These are phyloP conservation scores for Cucumis cinereus DNA, from an alignment of 306 rosid genomes.

Conservation along the genomic window DNA sequence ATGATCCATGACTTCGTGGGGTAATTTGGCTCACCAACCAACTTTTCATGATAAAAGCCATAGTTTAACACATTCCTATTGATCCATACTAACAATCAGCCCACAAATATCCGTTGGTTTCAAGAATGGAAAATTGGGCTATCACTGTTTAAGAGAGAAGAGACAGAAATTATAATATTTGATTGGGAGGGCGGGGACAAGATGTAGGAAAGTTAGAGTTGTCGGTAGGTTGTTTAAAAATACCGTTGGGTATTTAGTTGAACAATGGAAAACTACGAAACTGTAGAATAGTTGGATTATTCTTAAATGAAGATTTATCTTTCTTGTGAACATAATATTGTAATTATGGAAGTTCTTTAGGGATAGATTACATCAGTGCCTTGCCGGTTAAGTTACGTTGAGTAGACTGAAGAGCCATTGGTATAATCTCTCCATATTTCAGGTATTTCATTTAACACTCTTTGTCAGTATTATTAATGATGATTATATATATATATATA, in stretches of 20 bases:
- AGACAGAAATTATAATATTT: not conserved
- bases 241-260: not conserved
- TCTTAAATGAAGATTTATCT: not conserved
- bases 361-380: not conserved
- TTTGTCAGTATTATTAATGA: not conserved
- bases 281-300: not conserved
- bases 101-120: not conserved
- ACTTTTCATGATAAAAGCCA: not conserved
- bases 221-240: not conserved
- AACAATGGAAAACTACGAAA: not conserved
- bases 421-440: not conserved
- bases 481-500: not conserved
- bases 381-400: not conserved
- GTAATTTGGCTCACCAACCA: constrained; percentile 10
- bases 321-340: not conserved
- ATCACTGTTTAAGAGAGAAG: not conserved
- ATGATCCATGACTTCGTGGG: constrained; percentile 59
- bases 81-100: not conserved
- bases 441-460: not conserved
- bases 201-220: not conserved
- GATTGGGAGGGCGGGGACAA: not conserved
- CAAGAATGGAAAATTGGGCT: not conserved
- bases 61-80: not conserved
- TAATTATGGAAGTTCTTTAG: not conserved
- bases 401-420: no score